A percentile compares a stretch with the other conserved stretches of the same genome.
Conservation (phyloP, 139 green algal genomes). For the Bryopsis sp. region DNA sequence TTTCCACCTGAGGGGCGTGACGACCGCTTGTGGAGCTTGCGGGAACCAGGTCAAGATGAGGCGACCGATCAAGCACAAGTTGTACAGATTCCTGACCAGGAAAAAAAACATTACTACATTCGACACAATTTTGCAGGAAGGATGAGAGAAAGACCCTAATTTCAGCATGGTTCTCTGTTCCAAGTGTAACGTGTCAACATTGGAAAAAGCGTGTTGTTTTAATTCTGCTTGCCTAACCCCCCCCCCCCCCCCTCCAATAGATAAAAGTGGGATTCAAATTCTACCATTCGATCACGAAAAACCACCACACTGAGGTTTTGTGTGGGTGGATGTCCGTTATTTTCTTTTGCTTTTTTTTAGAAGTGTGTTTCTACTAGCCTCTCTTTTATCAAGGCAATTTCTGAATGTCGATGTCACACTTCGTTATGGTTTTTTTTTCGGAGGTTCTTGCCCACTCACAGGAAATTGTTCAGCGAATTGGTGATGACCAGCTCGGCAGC, state of each 20-base stretch:
- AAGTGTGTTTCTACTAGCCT: not conserved
- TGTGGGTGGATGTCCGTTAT: not conserved
- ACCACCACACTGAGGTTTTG: not conserved
- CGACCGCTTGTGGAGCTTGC: constrained; percentile 65
- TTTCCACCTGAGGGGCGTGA: constrained; percentile 59
- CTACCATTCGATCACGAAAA: not conserved
- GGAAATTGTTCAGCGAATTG: constrained; percentile 63
- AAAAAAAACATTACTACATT: constrained; percentile 5
- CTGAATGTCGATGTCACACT: not conserved
- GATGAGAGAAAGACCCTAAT: not conserved
- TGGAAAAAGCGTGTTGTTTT: not conserved
- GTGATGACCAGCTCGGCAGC: constrained; percentile 85
- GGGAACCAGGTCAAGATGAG: constrained; percentile 98
- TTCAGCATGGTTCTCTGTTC: constrained; percentile 3
- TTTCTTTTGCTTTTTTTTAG: not conserved
- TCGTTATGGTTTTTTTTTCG: not conserved
- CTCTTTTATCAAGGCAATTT: not conserved
- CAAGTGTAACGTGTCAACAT: not conserved
- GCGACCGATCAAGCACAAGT: constrained; percentile 82
- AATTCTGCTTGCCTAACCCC: not conserved
- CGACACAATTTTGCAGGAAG: too few species aligned
- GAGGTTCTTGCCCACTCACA: too few species aligned
- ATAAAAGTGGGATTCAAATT: not conserved
- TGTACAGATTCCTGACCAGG: constrained; percentile 81
- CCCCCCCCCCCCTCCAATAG: not conserved